A percentile compares a stretch with the other conserved stretches of the same genome.
Conservation (phyloP, 805 yeast species). For the Kodamaea laetipori region DNA sequence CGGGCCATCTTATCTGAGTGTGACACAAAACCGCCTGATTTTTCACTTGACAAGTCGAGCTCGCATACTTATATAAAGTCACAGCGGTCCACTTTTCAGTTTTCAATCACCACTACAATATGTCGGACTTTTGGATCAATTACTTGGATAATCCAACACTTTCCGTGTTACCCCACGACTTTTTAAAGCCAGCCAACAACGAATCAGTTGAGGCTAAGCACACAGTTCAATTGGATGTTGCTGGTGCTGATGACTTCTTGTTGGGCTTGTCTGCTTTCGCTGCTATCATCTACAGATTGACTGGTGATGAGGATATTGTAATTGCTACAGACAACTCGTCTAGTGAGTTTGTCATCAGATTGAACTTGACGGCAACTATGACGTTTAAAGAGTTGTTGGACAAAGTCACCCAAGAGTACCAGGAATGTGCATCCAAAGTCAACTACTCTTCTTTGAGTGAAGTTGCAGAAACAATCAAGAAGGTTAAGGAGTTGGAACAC, state of each 20-base stretch:
- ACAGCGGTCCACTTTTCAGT: background rate
- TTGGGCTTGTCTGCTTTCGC: constrained; percentile 67
- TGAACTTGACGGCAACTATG: constrained; percentile 55
- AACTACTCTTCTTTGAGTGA: constrained; percentile 52
- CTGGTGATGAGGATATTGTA: constrained; percentile 95
- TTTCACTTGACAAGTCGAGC: too few relatives aligned
- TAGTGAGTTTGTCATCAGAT: constrained; percentile 60
- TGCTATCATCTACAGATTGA: constrained; percentile 70
- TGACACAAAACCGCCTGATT: background rate
- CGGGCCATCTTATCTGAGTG: too few relatives aligned
- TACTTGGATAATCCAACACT: constrained; percentile 77
- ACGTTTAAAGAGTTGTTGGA: constrained; percentile 56
- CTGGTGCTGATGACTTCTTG: constrained; percentile 39
- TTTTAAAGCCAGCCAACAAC: constrained; percentile 70
- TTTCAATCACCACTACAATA: constrained; percentile 7
- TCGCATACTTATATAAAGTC: too few relatives aligned
- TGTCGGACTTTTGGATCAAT: constrained; percentile 55
- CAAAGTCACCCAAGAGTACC: constrained; percentile 46
- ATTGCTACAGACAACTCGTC: constrained; percentile 62
- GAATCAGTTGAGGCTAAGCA: constrained; percentile 65
- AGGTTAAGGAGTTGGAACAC: constrained; percentile 50
- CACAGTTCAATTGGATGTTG: constrained; percentile 24
- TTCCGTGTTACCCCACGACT: constrained; percentile 87
- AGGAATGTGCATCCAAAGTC: constrained; percentile 36
- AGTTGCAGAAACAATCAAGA: constrained; percentile 54